Base-by-base conservation (phyloP, 805 yeast genomes). In the Cyberlindnera mycetangii region DNA sequence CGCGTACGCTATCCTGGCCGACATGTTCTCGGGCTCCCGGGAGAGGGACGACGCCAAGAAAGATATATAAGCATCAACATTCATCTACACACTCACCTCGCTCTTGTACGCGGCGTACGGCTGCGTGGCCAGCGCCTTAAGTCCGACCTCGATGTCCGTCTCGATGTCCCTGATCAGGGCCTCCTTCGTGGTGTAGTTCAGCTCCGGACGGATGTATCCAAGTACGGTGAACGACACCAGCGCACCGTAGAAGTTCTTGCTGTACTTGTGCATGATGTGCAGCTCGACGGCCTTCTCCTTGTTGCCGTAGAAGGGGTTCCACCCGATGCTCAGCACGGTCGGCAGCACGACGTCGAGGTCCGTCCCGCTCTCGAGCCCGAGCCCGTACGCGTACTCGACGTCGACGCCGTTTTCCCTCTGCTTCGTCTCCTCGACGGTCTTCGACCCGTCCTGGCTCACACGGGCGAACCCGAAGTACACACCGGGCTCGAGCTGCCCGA, bases 311-410 rank as follows among this genome's bases (percentile, higher is more conserved):
- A 83, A 92, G 31, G 99, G 98, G 60, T 93, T 93, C 86, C 89
- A 88, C 1, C 99, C 99, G 16, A 93, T 74, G 8, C 96, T 87
- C 87, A 92, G 84, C 8, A 93, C 99, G 83, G 89, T 89, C 0
- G 97, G 97, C 20, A 80, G 68, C 2, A 72, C 73, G 16, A 67
- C 65, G 40, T 72, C 71, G 2, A 74, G 66, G 32, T 73, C 76
- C 3, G 53, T 56, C 1, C 60, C 63, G 0, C 41, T 53, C 14
- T 50, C 42, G 44, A 89, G 65, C 9, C 64, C 55, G 6, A 62
- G 51, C 1, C 96, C 97, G 56, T 76, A 79, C 46, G 79, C 84
- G 60, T 83, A 78, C 30, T 67, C 73, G 14, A 81, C 82, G 20
- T 61, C 59, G 10, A 68, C 47, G 8, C 66, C 69, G 51, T 72